Evolutionary conservation across 306 rosid genomes (phyloP).

Genomic region (Trifolium repens): DNA sequence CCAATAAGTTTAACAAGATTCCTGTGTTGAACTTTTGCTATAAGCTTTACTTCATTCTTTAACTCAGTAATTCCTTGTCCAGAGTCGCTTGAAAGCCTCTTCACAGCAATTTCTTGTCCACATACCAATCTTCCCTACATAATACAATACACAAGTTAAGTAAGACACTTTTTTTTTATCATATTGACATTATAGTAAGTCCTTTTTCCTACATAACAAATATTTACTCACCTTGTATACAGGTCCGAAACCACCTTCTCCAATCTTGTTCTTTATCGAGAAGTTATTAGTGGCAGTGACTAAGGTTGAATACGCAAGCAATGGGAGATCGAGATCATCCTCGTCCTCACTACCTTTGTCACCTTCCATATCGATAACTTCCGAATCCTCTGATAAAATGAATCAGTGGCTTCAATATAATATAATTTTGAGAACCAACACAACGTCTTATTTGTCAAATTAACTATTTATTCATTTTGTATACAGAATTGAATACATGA

Average conservation of each 20-base stretch:
- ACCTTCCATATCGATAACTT: conserved; percentile 13
- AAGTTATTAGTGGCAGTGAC: conserved; percentile 50
- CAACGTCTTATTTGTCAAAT: no score
- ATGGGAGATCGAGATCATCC: conserved; percentile 60
- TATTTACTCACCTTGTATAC: conserved; percentile 47
- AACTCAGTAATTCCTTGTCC: conserved; percentile 51
- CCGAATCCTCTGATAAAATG: conserved; percentile 21
- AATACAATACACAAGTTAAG: not conserved
- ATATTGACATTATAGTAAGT: not conserved
- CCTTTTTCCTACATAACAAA: not conserved
- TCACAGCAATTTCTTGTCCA: conserved; percentile 55
- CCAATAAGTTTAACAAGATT: conserved; percentile 58
- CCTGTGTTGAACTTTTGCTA: conserved; percentile 53
- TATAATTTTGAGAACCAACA: no score
- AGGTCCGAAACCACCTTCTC: conserved; percentile 64
- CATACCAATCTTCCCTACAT: conserved; percentile 42
- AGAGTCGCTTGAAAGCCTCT: conserved; percentile 50
- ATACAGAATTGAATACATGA: no score
- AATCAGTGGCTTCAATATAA: not conserved
- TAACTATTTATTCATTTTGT: no score
- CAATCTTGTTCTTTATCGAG: conserved; percentile 46
- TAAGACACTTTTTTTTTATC: not conserved
- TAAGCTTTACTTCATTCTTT: conserved; percentile 50
- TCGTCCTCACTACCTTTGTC: conserved; percentile 20
- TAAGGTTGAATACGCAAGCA: conserved; percentile 39